Conservation (phyloP, 179 eudicot genomes). For the Monotropa hypopitys region DNA sequence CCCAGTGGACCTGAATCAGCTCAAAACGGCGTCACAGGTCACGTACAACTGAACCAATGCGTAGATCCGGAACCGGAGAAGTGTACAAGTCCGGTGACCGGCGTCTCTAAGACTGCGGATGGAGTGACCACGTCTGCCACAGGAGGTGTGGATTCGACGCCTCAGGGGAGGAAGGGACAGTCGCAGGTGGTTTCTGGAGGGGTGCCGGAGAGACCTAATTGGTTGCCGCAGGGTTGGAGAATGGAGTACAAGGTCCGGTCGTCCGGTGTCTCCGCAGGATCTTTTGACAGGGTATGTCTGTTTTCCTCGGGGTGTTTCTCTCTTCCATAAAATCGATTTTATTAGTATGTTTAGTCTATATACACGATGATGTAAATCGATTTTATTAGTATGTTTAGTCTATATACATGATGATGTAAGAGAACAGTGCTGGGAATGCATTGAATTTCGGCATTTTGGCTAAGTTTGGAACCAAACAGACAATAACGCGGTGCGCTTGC, state of each 20-base stretch:
- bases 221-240: conserved; percentile 40
- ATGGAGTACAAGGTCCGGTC: conserved; percentile 17
- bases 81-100: background rate
- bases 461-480: no score
- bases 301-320: background rate
- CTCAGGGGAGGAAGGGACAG: background rate
- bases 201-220: conserved; percentile 18
- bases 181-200: background rate
- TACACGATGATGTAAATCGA: background rate
- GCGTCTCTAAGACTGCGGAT: background rate
- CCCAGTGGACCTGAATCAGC: background rate
- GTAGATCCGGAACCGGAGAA: background rate
- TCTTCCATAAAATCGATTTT: background rate
- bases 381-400: background rate
- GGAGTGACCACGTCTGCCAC: background rate
- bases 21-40: background rate
- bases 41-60: background rate
- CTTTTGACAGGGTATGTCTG: conserved; percentile 31
- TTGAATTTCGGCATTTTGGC: no score
- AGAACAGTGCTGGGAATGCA: background rate
- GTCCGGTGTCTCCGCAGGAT: conserved; percentile 41
- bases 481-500: no score
- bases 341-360: background rate
- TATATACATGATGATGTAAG: background rate
- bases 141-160: background rate